Conservation (phyloP, 2,329 filamentous ascomycete genomes). For the Xylaria sp. region DNA sequence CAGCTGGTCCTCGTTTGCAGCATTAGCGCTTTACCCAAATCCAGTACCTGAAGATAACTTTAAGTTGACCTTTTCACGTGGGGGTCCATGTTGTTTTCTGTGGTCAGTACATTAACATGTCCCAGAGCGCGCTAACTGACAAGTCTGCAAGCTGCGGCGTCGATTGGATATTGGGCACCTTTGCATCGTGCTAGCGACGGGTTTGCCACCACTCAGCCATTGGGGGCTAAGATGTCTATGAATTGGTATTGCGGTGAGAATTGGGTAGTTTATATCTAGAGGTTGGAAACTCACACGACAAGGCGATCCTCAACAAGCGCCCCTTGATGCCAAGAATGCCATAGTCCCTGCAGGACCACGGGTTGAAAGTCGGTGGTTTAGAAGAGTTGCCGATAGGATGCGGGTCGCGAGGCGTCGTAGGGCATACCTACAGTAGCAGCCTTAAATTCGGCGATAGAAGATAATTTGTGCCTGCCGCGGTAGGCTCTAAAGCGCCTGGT, state of each 20-base stretch:
- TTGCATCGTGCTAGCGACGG: conserved; percentile 1
- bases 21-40: not conserved
- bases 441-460: not conserved
- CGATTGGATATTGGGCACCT: conserved; percentile 15
- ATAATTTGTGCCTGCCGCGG: conserved; percentile 13
- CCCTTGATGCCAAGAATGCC: not conserved
- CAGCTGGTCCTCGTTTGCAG: not conserved
- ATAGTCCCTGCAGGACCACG: not conserved
- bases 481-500: not conserved
- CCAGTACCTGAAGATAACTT: not conserved
- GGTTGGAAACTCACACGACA: not conserved
- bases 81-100: not conserved
- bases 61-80: conserved; percentile 4
- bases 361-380: not conserved
- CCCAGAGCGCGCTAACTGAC: not conserved
- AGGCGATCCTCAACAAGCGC: not conserved
- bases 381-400: not conserved
- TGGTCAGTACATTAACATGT: not conserved
- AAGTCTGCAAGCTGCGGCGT: not conserved
- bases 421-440: conserved; percentile 5
- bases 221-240: not conserved
- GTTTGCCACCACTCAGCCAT: not conserved
- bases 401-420: not conserved
- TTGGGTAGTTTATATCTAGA: not conserved
- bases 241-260: not conserved